Evolutionary conservation across 768 basidiomycete genomes (phyloP).

Genomic region (Butyriboletus loyo): DNA sequence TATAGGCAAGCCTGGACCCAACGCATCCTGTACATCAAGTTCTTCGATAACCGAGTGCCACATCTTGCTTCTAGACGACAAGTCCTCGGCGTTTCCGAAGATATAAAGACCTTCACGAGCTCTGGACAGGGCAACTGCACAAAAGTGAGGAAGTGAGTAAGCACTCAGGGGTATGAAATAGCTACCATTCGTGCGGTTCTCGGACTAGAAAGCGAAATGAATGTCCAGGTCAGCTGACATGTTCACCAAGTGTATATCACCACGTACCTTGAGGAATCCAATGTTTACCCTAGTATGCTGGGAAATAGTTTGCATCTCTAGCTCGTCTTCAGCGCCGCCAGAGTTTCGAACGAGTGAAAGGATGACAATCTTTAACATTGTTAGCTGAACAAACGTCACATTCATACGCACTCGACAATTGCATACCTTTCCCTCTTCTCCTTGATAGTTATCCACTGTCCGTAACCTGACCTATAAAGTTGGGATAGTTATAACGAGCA

Average conservation of each 20-base stretch:
- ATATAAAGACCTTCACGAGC: slow-evolving; percentile 74
- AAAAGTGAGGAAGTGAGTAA: slow-evolving; percentile 8
- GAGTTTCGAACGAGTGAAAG: slow-evolving; percentile 73
- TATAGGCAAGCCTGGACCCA: slow-evolving; percentile 56
- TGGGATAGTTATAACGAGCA: neutral
- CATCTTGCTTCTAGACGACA: slow-evolving; percentile 49
- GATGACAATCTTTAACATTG: slow-evolving; percentile 54
- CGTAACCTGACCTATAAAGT: slow-evolving; percentile 56
- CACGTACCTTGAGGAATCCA: slow-evolving; percentile 67
- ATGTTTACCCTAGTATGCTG: slow-evolving; percentile 40
- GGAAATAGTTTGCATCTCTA: slow-evolving; percentile 13
- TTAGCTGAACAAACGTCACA: neutral
- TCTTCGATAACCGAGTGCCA: slow-evolving; percentile 61
- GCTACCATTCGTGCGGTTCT: slow-evolving; percentile 54
- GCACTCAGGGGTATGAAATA: neutral
- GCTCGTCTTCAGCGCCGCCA: slow-evolving; percentile 43
- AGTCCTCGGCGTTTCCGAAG: slow-evolving; percentile 60
- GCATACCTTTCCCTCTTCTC: slow-evolving; percentile 60
- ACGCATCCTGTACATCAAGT: slow-evolving; percentile 42
- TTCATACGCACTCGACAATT: neutral
- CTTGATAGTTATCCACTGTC: slow-evolving; percentile 79
- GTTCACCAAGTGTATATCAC: neutral
- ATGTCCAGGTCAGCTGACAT: neutral
- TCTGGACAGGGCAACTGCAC: slow-evolving; percentile 64
- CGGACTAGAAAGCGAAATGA: slow-evolving; percentile 36